Evolutionary conservation across 148 eudicot species (phyloP).

Genomic region (Beta vulgaris): DNA sequence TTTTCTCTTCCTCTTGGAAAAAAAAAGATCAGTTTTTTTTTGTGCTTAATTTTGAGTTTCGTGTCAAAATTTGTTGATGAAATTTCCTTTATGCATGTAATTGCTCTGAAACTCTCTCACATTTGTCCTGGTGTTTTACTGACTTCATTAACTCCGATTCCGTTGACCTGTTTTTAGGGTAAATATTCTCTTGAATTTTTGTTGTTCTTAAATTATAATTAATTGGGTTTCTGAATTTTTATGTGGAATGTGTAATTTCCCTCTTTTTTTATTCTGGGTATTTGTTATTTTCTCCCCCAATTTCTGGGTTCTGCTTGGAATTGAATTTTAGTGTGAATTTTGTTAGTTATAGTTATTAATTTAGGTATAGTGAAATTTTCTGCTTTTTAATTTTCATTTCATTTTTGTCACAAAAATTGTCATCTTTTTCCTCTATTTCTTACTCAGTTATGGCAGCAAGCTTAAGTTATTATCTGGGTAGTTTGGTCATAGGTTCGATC

Average conservation of each 20-base stretch:
- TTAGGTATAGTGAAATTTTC: neutral
- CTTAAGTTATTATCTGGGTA: neutral
- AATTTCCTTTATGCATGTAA: slow-evolving; percentile 25
- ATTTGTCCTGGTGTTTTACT: slow-evolving; percentile 13
- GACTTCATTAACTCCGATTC: slow-evolving; percentile 25
- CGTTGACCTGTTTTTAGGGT: slow-evolving; percentile 30
- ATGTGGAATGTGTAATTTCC: slow-evolving; percentile 14
- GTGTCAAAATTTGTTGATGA: neutral
- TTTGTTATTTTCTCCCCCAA: neutral
- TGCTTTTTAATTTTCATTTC: neutral
- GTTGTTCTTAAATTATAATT: neutral
- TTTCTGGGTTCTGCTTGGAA: slow-evolving; percentile 1
- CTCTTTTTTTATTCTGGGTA: neutral
- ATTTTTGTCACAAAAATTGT: neutral
- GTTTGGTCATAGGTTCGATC: slow-evolving; percentile 12
- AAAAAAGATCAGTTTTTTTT: slow-evolving; percentile 10
- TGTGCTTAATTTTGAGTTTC: slow-evolving; percentile 11
- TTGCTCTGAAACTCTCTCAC: slow-evolving; percentile 20
- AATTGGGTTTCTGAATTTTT: slow-evolving; percentile 2
- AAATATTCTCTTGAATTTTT: neutral
- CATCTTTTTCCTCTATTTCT: neutral
- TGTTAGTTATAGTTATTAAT: neutral
- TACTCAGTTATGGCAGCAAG: neutral
- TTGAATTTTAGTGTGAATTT: neutral
- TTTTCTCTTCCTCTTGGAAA: too few relatives aligned